Evolutionary conservation across 139 green algal genomes (phyloP).

Genomic region (Chlamydomonas sp.): DNA sequence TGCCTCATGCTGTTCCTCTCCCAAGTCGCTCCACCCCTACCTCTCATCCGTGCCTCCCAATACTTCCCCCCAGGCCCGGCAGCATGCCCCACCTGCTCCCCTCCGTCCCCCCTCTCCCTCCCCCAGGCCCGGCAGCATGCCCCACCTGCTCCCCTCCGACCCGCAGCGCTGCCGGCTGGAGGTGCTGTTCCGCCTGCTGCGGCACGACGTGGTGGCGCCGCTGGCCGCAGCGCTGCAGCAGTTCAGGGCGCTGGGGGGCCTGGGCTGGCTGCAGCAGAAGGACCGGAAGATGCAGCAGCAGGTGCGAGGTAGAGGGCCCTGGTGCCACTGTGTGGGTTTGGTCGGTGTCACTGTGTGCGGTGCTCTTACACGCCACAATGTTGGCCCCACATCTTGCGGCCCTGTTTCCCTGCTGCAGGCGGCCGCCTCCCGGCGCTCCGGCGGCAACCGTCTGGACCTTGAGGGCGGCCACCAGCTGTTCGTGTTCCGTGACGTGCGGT

Average conservation of each 20-base stretch:
- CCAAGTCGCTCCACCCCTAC: background rate
- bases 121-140: conserved; percentile 41
- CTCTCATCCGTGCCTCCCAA: background rate
- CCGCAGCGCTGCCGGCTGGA: conserved; percentile 61
- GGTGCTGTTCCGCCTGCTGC: conserved; percentile 74
- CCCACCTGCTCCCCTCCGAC: conserved; percentile 41
- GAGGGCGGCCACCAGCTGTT: conserved; percentile 31
- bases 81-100: conserved; percentile 46
- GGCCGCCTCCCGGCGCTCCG: background rate
- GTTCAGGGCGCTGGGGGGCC: conserved; percentile 41
- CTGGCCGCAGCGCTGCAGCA: conserved; percentile 44
- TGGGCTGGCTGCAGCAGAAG: conserved; percentile 15
- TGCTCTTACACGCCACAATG: background rate
- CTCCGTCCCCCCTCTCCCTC: background rate
- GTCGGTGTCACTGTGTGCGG: background rate
- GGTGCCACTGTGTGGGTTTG: background rate
- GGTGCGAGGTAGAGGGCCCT: background rate
- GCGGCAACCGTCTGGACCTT: background rate
- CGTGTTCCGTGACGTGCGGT: conserved; percentile 6
- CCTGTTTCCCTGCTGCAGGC: background rate
- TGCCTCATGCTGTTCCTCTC: background rate
- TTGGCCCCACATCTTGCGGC: conserved; percentile 1
- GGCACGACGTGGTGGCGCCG: conserved; percentile 65
- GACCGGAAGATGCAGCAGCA: background rate
- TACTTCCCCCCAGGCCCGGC: conserved; percentile 19